Percentiles rank a stretch among this genome's conserved stretches.
Evolutionary conservation across 2,329 filamentous ascomycete species (phyloP).

Genomic region (Westerdykella ornata): DNA sequence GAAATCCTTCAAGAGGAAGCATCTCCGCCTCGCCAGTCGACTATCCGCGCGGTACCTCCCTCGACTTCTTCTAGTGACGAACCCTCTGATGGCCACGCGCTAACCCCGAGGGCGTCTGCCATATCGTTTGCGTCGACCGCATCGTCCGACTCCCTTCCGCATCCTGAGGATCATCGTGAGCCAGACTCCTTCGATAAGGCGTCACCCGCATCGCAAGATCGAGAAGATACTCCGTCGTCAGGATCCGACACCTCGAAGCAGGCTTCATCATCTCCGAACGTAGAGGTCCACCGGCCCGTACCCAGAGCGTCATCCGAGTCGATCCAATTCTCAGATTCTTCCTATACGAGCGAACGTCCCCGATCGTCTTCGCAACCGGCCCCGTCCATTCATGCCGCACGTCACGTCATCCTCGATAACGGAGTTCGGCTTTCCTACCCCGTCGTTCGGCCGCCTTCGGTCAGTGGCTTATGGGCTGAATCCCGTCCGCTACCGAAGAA

Average conservation of each 20-base stretch:
- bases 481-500: constrained; percentile 30
- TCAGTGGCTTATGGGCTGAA: constrained; percentile 32
- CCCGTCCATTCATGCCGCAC: constrained; percentile 32
- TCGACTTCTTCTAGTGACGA: constrained; percentile 30
- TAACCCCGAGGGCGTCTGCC: constrained; percentile 32
- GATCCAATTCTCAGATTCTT: constrained; percentile 33
- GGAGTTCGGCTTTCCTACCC: constrained; percentile 34
- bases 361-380: constrained; percentile 23
- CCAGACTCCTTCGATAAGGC: constrained; percentile 25
- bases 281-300: constrained; percentile 17
- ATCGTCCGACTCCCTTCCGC: constrained; percentile 20
- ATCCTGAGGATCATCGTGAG: constrained; percentile 15
- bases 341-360: constrained; percentile 29
- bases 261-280: constrained; percentile 19
- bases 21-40: constrained; percentile 18
- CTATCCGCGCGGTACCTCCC: constrained; percentile 36
- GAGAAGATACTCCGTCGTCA: constrained; percentile 22
- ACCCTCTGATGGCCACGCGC: constrained; percentile 27
- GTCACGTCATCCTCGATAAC: constrained; percentile 28
- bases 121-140: constrained; percentile 31
- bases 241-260: constrained; percentile 27
- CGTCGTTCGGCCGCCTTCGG: constrained; percentile 31
- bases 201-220: constrained; percentile 18
- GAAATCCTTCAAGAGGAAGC: constrained; percentile 33
- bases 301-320: constrained; percentile 29